Evolutionary conservation across 306 rosid species (phyloP), one percentile per base, ranked within the genome.

Genomic region (Lagenaria siceraria): DNA sequence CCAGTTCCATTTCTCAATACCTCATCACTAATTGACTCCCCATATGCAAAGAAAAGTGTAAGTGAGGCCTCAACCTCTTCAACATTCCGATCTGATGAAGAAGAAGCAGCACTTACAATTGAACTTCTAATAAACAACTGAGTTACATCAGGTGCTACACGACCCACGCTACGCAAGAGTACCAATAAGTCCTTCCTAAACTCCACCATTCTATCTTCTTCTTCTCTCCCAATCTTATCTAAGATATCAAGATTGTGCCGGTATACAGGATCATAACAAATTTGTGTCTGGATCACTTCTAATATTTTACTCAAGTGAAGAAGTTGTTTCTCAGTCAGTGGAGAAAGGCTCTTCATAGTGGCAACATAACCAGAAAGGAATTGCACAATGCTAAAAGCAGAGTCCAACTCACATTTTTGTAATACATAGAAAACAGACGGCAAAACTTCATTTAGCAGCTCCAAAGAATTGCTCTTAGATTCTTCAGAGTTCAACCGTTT

Each of bases 1-100:
- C 93, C 93, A 82, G 82, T 83, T 22, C 99, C 93, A 78, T 79
- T 79, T 81, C 85, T 82, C 78, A 90, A 81, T 65, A 86, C 85
- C 82, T 91, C 97, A 56, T 90, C 98, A 54, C 79, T 93, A 59
- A 88, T 24, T 35, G 96, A 89, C 80, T 93, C 98, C 15, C 98
- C 98, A 85, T 86, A 87, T 25, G 97, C 96, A 75, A 87, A 88
- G 48, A 93, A 82, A 79, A 91, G 93, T 59, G 96, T 88, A 40
- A 93, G 93, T 60, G 97, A 91, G 56, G 89, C 90, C 86, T 93
- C 98, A 80, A 93, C 96, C 88, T 91, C 92, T 87, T 93, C 98
- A 62, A 87, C 98, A 73, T 90, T 90, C 63, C 87, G 85, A 48
- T 88, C 87, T 63, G 96, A 82, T 27, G 97, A 79, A 78, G 88